These are phyloP conservation scores for Hemerocallis citrina DNA, from an alignment of 106 monocot species.

Conservation along the genomic window DNA sequence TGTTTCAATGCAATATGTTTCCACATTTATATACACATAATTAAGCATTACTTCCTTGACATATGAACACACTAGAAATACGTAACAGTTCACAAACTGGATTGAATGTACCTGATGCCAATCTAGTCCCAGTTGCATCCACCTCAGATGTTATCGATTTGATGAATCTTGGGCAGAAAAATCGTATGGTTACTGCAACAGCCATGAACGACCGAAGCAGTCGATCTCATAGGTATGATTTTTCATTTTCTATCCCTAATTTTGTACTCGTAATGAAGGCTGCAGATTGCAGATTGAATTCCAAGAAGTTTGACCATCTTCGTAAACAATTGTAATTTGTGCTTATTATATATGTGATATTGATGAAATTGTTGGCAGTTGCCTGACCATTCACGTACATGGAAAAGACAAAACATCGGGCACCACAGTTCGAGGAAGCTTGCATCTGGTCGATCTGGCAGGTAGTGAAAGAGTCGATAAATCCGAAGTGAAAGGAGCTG, in stretches of 20 bases:
- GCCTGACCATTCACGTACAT: slow-evolving; percentile 91
- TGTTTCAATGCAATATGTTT: not conserved
- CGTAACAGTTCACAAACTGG: slow-evolving; percentile 78
- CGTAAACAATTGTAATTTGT: not conserved
- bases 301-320: no score
- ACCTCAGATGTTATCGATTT: slow-evolving; percentile 79
- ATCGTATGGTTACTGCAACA: slow-evolving; percentile 77
- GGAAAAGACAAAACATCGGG: slow-evolving; percentile 73
- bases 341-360: slow-evolving; percentile 2
- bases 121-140: slow-evolving; percentile 60
- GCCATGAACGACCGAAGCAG: slow-evolving; percentile 95
- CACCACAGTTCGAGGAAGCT: slow-evolving; percentile 50
- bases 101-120: slow-evolving; percentile 84
- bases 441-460: slow-evolving; percentile 96
- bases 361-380: slow-evolving; percentile 43
- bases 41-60: slow-evolving; percentile 53
- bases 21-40: not conserved
- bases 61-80: slow-evolving; percentile 73
- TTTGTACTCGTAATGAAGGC: no score
- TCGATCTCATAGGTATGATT: slow-evolving; percentile 89
- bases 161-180: slow-evolving; percentile 82
- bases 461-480: slow-evolving; percentile 97
- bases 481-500: slow-evolving; percentile 86
- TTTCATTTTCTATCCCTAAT: not conserved
- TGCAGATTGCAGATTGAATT: no score